These are phyloP conservation scores for Chaetoceros muelleri DNA, from an alignment of 108 stramenopile genomes.

Conservation along the genomic window DNA sequence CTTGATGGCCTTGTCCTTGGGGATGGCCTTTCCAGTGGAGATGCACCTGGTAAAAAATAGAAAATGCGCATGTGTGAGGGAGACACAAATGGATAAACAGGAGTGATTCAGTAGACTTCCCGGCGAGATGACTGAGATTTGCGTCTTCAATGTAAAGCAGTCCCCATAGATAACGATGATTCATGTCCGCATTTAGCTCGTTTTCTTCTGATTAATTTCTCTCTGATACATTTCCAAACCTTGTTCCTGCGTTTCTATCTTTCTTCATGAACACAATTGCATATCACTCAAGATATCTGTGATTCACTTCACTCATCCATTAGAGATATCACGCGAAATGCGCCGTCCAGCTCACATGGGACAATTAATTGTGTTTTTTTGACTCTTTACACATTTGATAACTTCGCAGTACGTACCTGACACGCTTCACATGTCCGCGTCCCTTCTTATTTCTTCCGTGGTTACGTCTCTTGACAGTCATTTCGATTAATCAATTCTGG, in stretches of 20 bases:
- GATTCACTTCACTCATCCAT: too few species aligned
- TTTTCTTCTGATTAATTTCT: too few species aligned
- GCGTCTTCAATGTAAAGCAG: background rate
- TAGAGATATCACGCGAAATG: too few species aligned
- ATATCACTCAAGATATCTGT: too few species aligned
- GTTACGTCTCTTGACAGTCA: slow-evolving; percentile 98
- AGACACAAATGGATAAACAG: background rate
- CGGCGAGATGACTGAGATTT: background rate
- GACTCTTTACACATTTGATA: too few species aligned
- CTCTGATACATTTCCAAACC: too few species aligned
- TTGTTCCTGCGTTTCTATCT: too few species aligned
- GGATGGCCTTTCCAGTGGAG: slow-evolving; percentile 98
- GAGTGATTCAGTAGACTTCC: background rate
- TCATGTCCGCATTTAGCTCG: too few species aligned
- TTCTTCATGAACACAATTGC: too few species aligned
- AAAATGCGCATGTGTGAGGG: background rate
- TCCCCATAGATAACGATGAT: too few species aligned
- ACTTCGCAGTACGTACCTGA: slow-evolving; percentile 67
- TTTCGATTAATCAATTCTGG: slow-evolving; percentile 27
- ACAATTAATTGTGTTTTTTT: too few species aligned
- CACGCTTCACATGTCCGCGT: slow-evolving; percentile 98
- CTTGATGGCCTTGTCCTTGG: slow-evolving; percentile 99
- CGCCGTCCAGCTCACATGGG: too few species aligned
- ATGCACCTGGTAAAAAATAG: slow-evolving; percentile 59
- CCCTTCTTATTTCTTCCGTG: slow-evolving; percentile 99